Percentiles rank a stretch among this genome's conserved stretches.
These are phyloP conservation scores for Przewalskia tangutica DNA, from an alignment of 257 asterid genomes.

Conservation along the genomic window DNA sequence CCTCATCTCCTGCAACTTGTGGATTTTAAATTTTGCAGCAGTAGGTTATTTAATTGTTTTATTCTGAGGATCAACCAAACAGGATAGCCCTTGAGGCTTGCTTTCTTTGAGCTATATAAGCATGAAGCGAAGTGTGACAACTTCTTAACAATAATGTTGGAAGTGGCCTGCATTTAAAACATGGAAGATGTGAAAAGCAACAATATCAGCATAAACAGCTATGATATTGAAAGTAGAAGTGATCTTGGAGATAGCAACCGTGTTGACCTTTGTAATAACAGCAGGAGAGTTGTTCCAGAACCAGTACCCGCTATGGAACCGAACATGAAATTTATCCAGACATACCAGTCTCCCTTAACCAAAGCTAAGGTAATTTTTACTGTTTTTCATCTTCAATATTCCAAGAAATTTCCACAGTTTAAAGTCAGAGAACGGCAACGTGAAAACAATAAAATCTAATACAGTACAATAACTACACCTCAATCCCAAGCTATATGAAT, in stretches of 20 bases:
- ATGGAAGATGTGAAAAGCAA: neutral
- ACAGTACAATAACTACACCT: neutral
- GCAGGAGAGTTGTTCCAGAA: neutral
- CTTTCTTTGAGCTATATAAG: neutral
- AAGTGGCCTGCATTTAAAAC: neutral
- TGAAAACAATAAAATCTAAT: neutral
- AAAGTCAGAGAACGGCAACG: neutral
- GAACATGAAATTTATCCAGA: conserved; percentile 23
- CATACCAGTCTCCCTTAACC: conserved; percentile 19
- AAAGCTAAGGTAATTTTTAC: conserved; percentile 15
- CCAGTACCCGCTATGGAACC: neutral
- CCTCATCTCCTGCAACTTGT: neutral
- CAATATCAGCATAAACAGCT: neutral
- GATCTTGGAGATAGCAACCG: neutral
- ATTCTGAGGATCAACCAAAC: neutral
- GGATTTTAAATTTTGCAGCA: neutral
- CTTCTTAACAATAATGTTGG: neutral
- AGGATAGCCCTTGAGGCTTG: neutral
- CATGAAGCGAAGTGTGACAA: neutral
- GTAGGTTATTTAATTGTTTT: neutral
- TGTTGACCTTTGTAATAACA: conserved; percentile 1
- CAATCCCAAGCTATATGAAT: neutral
- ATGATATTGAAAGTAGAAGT: conserved; percentile 12
- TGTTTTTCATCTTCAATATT: neutral
- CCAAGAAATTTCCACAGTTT: neutral